Base-by-base conservation (phyloP, 192 early-diverging fungal genomes). In the Podila horticola region DNA sequence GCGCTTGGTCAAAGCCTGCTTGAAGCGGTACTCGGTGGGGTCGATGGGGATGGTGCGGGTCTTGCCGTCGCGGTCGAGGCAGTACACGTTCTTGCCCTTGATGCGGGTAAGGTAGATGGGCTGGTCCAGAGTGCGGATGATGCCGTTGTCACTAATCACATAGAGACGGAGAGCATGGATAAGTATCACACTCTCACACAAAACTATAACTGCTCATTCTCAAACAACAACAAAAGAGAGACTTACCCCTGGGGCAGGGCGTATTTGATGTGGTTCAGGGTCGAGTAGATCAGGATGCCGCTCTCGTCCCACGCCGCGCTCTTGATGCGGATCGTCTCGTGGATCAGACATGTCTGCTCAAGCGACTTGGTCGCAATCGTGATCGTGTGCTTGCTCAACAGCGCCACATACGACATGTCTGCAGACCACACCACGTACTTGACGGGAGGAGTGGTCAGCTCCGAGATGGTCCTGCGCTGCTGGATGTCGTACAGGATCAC, bases 21-120 rank as follows among this genome's bases (percentile, higher is more conserved):
- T 99, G 92, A 99, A 99, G 5, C 93, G 91, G 86, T 98, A 99
- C 82, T 99, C 98, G n/a, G 97, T 98, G 4, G 97, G 97, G 69
- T 99, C 98, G 62, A 99, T 94, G 66, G 91, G 89, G 61, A 99
- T 91, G 8, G 91, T 88, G 36, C 91, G 88, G n/a, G 95, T 90
- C 74, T 94, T 94, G 64, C 92, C 95, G 66, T 97, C 95, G 63
- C 98, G 94, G 82, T 98, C 95, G 22, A 99, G 82, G 69, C 92
- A 93, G 84, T 93, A 91, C 12, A 98, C 83, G 51, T 89, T 93
- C 73, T 97, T 94, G 30, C 95, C 94, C 72, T 93, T 93, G 29
- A 97, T 91, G 34, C 91, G 89, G 7, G 94, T 94, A 58, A 99
- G 73, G 79, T 99, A 98, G 11, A 98, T 89, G 15, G 97, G 97